Percentiles rank a stretch among this genome's conserved stretches.
phyloP scores from a whole-genome alignment of 2,329 filamentous ascomycete genomes.

The Paradendryphiella salina region DNA sequence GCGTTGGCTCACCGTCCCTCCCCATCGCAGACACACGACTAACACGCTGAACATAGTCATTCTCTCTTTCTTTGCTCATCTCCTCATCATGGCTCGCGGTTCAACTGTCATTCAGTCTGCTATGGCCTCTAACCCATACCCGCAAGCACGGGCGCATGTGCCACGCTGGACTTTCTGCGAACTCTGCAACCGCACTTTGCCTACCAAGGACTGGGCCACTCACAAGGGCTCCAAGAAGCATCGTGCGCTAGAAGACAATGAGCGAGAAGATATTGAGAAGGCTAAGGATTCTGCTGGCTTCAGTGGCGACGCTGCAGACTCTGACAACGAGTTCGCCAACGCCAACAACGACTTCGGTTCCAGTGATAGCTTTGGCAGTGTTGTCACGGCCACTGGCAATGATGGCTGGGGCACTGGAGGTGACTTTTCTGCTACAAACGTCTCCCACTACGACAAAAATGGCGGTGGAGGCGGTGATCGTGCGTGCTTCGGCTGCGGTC shows the following conservation, averaged over 20 bases:
- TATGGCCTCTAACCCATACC: constrained; percentile 33
- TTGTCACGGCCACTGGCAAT: constrained; percentile 52
- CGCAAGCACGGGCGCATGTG: constrained; percentile 22
- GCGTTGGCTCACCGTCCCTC: constrained; percentile 6
- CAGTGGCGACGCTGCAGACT: constrained; percentile 15
- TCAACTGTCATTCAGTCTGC: not conserved
- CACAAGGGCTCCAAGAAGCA: constrained; percentile 44
- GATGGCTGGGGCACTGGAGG: constrained; percentile 29
- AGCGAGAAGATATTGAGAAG: constrained; percentile 19
- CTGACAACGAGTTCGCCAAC: constrained; percentile 11
- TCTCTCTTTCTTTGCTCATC: not conserved
- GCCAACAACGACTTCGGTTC: constrained; percentile 47
- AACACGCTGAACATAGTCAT: not conserved
- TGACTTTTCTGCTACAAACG: constrained; percentile 6
- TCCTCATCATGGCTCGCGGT: constrained; percentile 16
- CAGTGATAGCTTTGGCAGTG: constrained; percentile 30
- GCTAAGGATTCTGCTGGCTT: constrained; percentile 5
- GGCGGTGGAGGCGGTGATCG: constrained; percentile 21
- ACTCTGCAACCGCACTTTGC: constrained; percentile 37
- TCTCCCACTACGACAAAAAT: constrained; percentile 9
- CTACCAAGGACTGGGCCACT: constrained; percentile 36
- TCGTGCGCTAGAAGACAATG: constrained; percentile 26
- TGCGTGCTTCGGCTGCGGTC: constrained; percentile 33
- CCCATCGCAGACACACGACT: constrained; percentile 1
- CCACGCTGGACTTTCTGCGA: constrained; percentile 34